Base-by-base conservation (phyloP, 202 grass and related monocot species). In the Setaria italica region DNA sequence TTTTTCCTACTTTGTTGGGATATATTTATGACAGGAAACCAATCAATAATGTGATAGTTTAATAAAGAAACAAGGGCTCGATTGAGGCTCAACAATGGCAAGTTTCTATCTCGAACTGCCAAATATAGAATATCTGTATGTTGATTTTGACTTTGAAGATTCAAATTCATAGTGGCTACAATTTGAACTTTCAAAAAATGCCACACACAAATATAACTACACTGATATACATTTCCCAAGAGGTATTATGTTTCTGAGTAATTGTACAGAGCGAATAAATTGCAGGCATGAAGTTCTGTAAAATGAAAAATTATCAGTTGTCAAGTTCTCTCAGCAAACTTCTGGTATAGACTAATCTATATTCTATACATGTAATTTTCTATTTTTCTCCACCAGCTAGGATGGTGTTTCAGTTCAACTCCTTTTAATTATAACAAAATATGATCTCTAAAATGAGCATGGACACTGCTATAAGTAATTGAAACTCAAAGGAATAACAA, bases 91-190 rank as follows among this genome's bases (percentile, higher is more conserved):
- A 78, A 59, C 6, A 39, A 33, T 25, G 0, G 13, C 54, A 69
- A 53, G 16, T 76, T 84, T 76, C 82, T 15, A 80, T 76, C 67
- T 29, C 34, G 62, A 53, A 70, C 30, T 70, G 50, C 1, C 13
- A 29, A 67, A 75, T 35, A 74, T 80, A 59, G 39, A 50, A 71
- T 77, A 10, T 17, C 20, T 21, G 39, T 59, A 63, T 77, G 19
- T 21, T 47, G 46, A 7, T 88, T 67, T 78, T 87, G 17, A 56
- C 45, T 65, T 84, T 82, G 17, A 72, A 56, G 62, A 56, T 74
- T 80, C 32, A 68, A 80, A 68, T 21, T 82, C 29, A 14, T 25
- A 70, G 29, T 51, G 30, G 13, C 9, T 11, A 50, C 25, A 39
- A 17, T 84, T 67, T 48, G 30, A 55, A 45, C 39, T 55, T 55